Percentiles rank a stretch among this genome's conserved stretches.
Conservation (phyloP, 2,329 filamentous ascomycete genomes). For the Phialophora chinensis region DNA sequence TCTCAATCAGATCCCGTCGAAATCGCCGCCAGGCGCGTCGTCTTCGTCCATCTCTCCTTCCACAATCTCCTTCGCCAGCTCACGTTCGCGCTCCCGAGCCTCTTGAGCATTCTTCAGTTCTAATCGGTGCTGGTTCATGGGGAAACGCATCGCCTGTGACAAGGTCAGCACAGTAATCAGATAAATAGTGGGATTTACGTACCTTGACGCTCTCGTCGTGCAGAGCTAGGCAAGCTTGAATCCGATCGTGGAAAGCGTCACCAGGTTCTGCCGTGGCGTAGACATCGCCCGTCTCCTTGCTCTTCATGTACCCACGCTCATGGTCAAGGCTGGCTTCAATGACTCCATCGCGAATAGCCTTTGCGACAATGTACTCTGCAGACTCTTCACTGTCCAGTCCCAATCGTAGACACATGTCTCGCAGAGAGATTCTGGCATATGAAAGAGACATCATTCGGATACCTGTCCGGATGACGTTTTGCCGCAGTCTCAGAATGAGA, state of each 20-base stretch:
- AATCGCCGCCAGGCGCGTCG: slow-evolving; percentile 85
- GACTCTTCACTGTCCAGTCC: slow-evolving; percentile 95
- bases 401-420: slow-evolving; percentile 95
- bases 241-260: slow-evolving; percentile 97
- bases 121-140: slow-evolving; percentile 97
- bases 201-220: slow-evolving; percentile 99
- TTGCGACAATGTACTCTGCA: slow-evolving; percentile 98
- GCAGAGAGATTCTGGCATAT: slow-evolving; percentile 94
- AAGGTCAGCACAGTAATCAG: slow-evolving; percentile 41
- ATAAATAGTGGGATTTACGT: slow-evolving; percentile 42
- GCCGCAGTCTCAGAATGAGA: slow-evolving; percentile 87
- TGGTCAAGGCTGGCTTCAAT: slow-evolving; percentile 95
- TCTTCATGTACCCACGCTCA: slow-evolving; percentile 97
- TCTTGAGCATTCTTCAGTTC: slow-evolving; percentile 98
- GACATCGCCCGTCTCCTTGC: slow-evolving; percentile 92
- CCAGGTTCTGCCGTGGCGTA: slow-evolving; percentile 95
- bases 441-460: slow-evolving; percentile 99
- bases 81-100: slow-evolving; percentile 92
- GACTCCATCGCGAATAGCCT: slow-evolving; percentile 95
- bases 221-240: slow-evolving; percentile 84
- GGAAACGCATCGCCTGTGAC: slow-evolving; percentile 89
- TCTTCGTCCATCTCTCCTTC: slow-evolving; percentile 97
- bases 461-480: slow-evolving; percentile 99
- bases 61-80: slow-evolving; percentile 98
- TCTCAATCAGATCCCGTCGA: slow-evolving; percentile 83